Conservation (phyloP, 306 rosid genomes). For the Psophocarpus tetragonolobus region DNA sequence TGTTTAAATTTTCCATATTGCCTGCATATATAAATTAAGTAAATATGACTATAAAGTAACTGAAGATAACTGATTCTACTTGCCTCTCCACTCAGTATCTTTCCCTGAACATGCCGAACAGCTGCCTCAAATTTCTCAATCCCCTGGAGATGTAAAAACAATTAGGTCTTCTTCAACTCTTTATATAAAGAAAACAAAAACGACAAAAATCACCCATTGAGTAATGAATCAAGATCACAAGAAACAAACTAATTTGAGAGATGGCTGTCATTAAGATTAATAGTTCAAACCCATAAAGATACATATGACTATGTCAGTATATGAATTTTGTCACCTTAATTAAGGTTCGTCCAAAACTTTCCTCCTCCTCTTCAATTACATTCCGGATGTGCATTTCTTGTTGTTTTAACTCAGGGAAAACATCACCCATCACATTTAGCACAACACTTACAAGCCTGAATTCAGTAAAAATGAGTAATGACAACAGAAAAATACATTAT, state of each 20-base stretch:
- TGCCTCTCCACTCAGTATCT: conserved; percentile 89
- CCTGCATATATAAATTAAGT: conserved; percentile 3
- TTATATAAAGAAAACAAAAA: background rate
- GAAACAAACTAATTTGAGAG: background rate
- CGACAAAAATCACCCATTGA: conserved; percentile 11
- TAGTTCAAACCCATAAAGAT: conserved; percentile 14
- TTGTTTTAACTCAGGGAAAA: conserved; percentile 82
- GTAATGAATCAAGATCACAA: background rate
- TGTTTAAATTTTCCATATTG: background rate
- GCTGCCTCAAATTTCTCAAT: conserved; percentile 91
- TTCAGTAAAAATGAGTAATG: conserved; percentile 31
- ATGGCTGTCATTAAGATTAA: conserved; percentile 4
- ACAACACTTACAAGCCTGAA: conserved; percentile 77
- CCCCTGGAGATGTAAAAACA: conserved; percentile 59
- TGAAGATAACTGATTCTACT: conserved; percentile 37
- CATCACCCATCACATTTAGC: conserved; percentile 70
- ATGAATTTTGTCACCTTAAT: conserved; percentile 62
- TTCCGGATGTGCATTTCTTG: conserved; percentile 66
- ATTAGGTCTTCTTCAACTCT: conserved; percentile 7
- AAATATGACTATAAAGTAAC: background rate
- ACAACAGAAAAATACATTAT: background rate
- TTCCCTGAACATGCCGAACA: conserved; percentile 81
- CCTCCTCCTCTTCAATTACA: conserved; percentile 88
- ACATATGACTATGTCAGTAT: conserved; percentile 15
- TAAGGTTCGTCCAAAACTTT: conserved; percentile 92